These are phyloP conservation scores for Meira miltonrushii DNA, from an alignment of 1,284 basidiomycete species.

Conservation along the genomic window DNA sequence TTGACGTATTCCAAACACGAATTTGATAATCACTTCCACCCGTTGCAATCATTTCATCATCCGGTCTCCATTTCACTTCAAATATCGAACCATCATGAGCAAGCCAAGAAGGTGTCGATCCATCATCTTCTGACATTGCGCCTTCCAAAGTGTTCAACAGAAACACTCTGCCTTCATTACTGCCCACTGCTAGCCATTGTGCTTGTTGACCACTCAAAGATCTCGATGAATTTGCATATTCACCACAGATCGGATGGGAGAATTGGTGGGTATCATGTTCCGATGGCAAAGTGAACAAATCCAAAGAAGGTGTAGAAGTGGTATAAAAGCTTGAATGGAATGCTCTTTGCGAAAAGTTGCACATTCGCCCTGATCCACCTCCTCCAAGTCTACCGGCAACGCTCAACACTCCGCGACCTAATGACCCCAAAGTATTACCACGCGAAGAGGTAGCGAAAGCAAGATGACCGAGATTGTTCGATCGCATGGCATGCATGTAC, in stretches of 20 bases:
- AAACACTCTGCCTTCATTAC: conserved; percentile 45
- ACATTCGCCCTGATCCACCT: background rate
- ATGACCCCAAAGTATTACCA: background rate
- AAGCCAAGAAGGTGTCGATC: conserved; percentile 16
- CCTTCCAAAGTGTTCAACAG: conserved; percentile 40
- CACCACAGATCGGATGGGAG: conserved; percentile 34
- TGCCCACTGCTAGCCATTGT: conserved; percentile 47
- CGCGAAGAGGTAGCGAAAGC: background rate
- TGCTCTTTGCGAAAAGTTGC: conserved; percentile 1
- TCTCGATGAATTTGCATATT: conserved; percentile 33
- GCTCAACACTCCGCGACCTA: conserved; percentile 1
- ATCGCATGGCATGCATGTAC: background rate
- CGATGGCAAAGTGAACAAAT: conserved; percentile 14
- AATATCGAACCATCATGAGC: conserved; percentile 33
- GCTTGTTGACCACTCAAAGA: conserved; percentile 24
- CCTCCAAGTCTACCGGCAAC: background rate
- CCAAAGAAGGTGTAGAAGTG: conserved; percentile 23
- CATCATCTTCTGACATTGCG: conserved; percentile 12
- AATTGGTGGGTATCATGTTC: conserved; percentile 14
- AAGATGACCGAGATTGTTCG: background rate
- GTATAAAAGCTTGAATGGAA: conserved; percentile 11
- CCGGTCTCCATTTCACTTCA: conserved; percentile 40
- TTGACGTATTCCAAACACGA: conserved; percentile 43
- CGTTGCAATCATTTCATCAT: conserved; percentile 36
- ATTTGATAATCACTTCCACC: conserved; percentile 44